Evolutionary conservation across 2,329 filamentous ascomycete species (phyloP), one percentile per base, ranked within the genome.

Genomic region (Aureobasidium vineae): DNA sequence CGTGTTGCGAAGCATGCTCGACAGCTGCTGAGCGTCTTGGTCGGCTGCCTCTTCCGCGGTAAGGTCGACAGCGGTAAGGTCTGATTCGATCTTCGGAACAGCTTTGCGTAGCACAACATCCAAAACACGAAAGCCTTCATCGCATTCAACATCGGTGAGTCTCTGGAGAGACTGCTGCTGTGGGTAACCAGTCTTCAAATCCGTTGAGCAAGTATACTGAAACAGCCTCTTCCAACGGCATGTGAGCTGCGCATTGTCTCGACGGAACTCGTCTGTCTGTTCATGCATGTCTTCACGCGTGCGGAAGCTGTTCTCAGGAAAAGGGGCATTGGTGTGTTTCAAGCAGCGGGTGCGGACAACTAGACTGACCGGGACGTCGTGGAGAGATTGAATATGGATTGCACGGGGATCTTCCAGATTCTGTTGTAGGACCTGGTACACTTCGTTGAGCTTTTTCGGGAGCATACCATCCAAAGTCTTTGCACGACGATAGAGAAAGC

Each of bases 271-370:
- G 0, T 56, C 13, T 28, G 43, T 57, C 19, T 45, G 45, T 38
- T 41, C 43, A 13, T n/a, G 7, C 40, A 66, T 26, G 11, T 45
- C 40, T 8, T 65, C 61, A 36, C 11, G 31, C 1, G 38, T 33
- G 2, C 41, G 70, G 53, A 15, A 72, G 53, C 67, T 65, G 50
- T 70, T 57, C 2, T 66, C 66, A 0, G 83, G 82, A 50, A 81
- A 86, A 0, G 74, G 70, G 0, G 79, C 73, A 67, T 90, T 91
- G 0, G 88, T 90, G 2, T 82, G 75, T 0, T 79, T 67, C 40
- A 74, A 53, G 72, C 71, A 45, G 10, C 72, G 70, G 0, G 65
- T 36, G 15, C 65, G 52, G 33, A 64, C 40, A n/a, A 68, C 64
- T 5, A 31, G 33, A 21, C 23, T 19, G 7, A 52, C 33, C 3